Evolutionary conservation across 257 asterid species (phyloP), one percentile per base, ranked within the genome.

Genomic region (Agastache rugosa): DNA sequence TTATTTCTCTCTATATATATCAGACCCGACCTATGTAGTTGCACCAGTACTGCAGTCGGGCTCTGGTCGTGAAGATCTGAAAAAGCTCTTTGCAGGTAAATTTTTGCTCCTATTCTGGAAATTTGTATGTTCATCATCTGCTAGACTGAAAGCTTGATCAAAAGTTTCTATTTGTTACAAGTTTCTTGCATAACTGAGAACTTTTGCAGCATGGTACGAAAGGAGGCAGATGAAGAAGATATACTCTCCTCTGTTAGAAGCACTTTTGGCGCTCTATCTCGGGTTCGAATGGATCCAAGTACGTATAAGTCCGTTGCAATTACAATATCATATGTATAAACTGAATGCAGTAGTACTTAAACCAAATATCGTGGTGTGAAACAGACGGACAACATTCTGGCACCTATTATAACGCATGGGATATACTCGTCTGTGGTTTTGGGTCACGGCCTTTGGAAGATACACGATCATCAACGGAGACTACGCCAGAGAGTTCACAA

Each of bases 211-310:
- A 56, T 92, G 99, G 98, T 87, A 90, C 3, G 93, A 92, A 78
- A 87, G 92, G 78, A 84, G 97, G 78, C 96, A 94, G 75, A 86
- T 91, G 97, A 94, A 94, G 71, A 94, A 92, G 93, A 94, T 92
- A 67, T 94, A 92, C 77, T 94, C 99, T 68, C 97, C 97, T 17
- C 74, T 94, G 27, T 89, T 94, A 5, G 99, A 94, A 78, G 84
- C 91, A 63, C 68, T 86, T 80, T 76, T 94, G 77, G 99, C 88
- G 20, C 97, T 94, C 39, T 94, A 94, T 81, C 97, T 94, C 31
- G 99, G 99, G 75, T 88, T 88, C 34, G 97, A 94, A 82, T 94
- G 97, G 97, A 92, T 88, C 64, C 99, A 90, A 92, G 99, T 94
- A 79, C 76, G 62, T 76, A 16, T 19, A 6, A 23, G 54, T 47